phyloP scores from a whole-genome alignment of 768 basidiomycete species.

The Austroboletus eburneus region DNA sequence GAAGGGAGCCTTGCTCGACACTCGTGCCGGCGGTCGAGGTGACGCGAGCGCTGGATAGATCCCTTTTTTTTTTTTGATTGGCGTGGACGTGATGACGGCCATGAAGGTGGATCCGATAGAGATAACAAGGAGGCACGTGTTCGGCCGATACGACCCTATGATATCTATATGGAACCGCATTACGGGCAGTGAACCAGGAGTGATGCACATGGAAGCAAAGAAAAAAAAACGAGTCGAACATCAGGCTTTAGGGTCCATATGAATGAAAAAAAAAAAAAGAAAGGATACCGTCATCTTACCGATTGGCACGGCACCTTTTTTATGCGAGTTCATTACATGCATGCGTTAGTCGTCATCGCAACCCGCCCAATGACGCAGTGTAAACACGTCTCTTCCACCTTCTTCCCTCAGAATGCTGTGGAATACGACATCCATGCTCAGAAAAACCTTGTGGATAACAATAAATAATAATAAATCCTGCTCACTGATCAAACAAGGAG shows the following conservation, averaged over 20 bases:
- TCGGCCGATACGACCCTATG: too few species aligned
- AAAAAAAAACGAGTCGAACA: constrained; percentile 3
- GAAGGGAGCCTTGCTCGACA: too few species aligned
- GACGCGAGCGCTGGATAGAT: too few species aligned
- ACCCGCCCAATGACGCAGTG: constrained; percentile 37
- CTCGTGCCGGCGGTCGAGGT: too few species aligned
- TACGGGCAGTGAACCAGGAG: neutral
- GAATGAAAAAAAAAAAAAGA: too few species aligned
- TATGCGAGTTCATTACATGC: constrained; percentile 25
- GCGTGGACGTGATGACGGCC: too few species aligned
- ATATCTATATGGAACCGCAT: too few species aligned
- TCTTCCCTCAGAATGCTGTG: constrained; percentile 59
- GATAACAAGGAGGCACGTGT: too few species aligned
- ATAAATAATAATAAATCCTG: constrained; percentile 8
- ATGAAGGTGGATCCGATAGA: too few species aligned
- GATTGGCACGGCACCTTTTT: too few species aligned
- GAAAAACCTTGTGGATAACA: neutral
- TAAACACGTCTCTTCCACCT: constrained; percentile 54
- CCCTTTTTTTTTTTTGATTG: too few species aligned
- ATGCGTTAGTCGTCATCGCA: constrained; percentile 22
- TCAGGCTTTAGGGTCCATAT: constrained; percentile 9
- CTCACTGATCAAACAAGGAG: constrained; percentile 70
- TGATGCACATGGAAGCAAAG: neutral
- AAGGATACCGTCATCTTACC: too few species aligned
- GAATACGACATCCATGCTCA: constrained; percentile 9